A percentile compares a stretch with the other conserved stretches of the same genome.
Conservation (phyloP, 371 early-diverging fungal species). For the Pancytospora epiphaga region DNA sequence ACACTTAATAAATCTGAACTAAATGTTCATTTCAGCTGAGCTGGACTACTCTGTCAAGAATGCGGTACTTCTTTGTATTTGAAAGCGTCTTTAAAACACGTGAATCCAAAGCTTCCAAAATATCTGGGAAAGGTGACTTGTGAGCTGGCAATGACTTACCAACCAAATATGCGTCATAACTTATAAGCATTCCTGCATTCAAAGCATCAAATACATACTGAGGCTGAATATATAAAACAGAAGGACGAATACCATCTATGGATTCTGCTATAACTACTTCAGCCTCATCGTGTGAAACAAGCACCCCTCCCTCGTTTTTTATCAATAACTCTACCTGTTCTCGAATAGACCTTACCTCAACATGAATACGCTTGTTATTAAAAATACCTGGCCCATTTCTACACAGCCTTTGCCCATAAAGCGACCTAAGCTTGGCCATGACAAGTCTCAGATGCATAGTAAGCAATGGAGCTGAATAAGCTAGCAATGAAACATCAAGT, state of each 20-base stretch:
- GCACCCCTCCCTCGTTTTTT: background rate
- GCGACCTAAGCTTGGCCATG: slow-evolving; percentile 25
- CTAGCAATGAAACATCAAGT: slow-evolving; percentile 40
- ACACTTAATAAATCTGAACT: too few species aligned
- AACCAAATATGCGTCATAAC: slow-evolving; percentile 19
- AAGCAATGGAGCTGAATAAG: slow-evolving; percentile 37
- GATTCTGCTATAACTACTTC: slow-evolving; percentile 32
- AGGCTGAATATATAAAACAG: slow-evolving; percentile 43
- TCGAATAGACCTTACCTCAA: slow-evolving; percentile 18
- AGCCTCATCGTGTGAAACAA: slow-evolving; percentile 13
- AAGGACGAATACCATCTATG: slow-evolving; percentile 13
- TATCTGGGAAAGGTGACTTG: slow-evolving; percentile 43
- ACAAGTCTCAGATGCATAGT: slow-evolving; percentile 29
- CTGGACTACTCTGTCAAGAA: slow-evolving; percentile 37
- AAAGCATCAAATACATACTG: slow-evolving; percentile 53
- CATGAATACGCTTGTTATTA: slow-evolving; percentile 15
- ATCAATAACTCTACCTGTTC: slow-evolving; percentile 26
- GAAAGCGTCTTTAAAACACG: slow-evolving; percentile 33
- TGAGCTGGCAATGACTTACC: slow-evolving; percentile 46
- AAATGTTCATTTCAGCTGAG: slow-evolving; percentile 29
- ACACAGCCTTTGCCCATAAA: background rate
- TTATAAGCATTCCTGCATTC: slow-evolving; percentile 15
- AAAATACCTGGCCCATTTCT: slow-evolving; percentile 17
- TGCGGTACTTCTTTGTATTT: slow-evolving; percentile 35
- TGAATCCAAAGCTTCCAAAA: slow-evolving; percentile 16